Conservation (phyloP, 78 protist species). For the Planoprotostelium fungivorum region DNA sequence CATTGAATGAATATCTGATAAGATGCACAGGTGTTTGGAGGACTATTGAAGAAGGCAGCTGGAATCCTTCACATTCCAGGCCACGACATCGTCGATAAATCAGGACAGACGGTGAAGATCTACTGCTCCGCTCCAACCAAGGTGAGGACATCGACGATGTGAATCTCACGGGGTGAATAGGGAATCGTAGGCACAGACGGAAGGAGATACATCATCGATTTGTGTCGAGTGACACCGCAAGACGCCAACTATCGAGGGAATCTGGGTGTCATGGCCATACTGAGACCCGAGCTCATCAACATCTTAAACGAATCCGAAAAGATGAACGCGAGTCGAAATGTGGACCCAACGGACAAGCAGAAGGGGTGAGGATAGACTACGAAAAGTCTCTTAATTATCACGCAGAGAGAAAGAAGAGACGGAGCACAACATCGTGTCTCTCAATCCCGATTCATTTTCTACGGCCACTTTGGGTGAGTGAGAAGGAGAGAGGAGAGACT, state of each 20-base stretch:
- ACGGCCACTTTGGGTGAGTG: not conserved
- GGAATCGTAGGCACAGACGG: slow-evolving; percentile 70
- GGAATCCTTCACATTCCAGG: slow-evolving; percentile 8
- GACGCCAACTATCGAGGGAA: slow-evolving; percentile 60
- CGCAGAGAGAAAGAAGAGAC: not conserved
- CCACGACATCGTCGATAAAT: not conserved
- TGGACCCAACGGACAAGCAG: not conserved
- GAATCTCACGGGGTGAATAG: slow-evolving; percentile 14
- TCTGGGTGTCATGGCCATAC: slow-evolving; percentile 13
- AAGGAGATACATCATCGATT: slow-evolving; percentile 54
- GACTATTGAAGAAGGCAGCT: slow-evolving; percentile 1
- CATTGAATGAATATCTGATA: not conserved
- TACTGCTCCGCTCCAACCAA: slow-evolving; percentile 17
- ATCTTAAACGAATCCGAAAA: slow-evolving; percentile 27
- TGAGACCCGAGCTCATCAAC: slow-evolving; percentile 60
- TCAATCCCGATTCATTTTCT: slow-evolving; percentile 55
- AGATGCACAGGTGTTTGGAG: slow-evolving; percentile 10
- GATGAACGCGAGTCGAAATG: too few species aligned
- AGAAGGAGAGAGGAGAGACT: not conserved
- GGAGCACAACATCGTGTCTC: slow-evolving; percentile 5
- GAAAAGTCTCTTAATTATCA: not conserved
- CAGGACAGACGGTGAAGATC: not conserved
- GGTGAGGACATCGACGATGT: not conserved
- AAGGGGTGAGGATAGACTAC: not conserved
- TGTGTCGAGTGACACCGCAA: slow-evolving; percentile 57